Base-by-base conservation (phyloP, 257 asterid genomes). In the Datura wrightii region DNA sequence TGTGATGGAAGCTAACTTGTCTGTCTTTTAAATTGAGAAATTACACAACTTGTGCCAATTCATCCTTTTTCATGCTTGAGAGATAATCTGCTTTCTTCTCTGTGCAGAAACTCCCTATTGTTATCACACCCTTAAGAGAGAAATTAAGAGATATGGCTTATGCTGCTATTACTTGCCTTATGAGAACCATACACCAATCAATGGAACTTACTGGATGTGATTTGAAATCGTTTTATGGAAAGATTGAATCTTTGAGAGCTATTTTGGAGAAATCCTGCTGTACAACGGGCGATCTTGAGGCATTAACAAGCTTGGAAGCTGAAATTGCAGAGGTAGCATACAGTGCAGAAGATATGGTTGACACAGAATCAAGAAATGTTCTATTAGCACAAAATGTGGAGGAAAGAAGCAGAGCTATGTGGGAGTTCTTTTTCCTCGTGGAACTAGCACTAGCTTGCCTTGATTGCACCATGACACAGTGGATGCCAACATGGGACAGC, bases 301-400 rank as follows among this genome's bases (percentile, higher is more conserved):
- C n/a, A 39, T 66, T 66, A 39, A 37, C 50, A 66, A 66, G 11
- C 48, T 37, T 66, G 76, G 76, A 66, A 66, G 76, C 46, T 66
- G 76, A 66, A 37, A 66, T 66, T 13, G 42, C 9, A 2, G 50
- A 66, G 44, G 11, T 66, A 37, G 24, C 50, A 66, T 66, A 39
- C 76, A 66, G 0, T 2, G 3, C 74, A 36, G 74, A 66, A 66
- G 74, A 66, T 37, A 66, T 36, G 48, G 74, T 66, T 66, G 74
- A 36, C 19, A 13, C 44, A 1, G 3, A 66, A 37, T 36, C 74
- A 66, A 66, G 11, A 36, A 14, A 37, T 2, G n/a, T 37, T 66
- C 6, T 6, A 5, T 66, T 62, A 0, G 74, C 9, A 36, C n/a
- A 66, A 66, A 13, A 16, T 36, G 10, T 1, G 7, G 34, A 16